Evolutionary conservation across 2,329 filamentous ascomycete genomes (phyloP), one percentile per base, ranked within the genome.

Genomic region (Fusarium acutatum): DNA sequence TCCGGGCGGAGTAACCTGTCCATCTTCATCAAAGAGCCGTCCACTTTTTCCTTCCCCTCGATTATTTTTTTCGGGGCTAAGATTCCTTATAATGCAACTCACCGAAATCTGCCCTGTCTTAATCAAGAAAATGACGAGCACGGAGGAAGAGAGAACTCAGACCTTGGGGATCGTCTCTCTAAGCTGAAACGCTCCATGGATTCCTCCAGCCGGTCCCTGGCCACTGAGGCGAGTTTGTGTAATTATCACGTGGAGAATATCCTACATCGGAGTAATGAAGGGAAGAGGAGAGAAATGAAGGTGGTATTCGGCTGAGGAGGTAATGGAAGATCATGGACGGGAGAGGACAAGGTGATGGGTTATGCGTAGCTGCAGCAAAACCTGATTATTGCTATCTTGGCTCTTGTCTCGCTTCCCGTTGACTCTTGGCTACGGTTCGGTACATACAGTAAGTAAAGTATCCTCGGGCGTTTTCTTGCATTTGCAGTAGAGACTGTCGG

Each of bases 1-100:
- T 49, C 54, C 30, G 35, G 52, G 65, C 67, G 67, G 67, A 70
- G 65, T 34, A 43, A 35, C 18, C 30, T 57, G 67, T 61, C 20
- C 52, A 69, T 69, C 67, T 34, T 69, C 59, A 69, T 69, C 65
- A 69, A 69, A 69, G 50, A 30, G 44, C 26, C 37, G 40, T 54
- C 52, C 60, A 58, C 46, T 65, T 70, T 65, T 56, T 17, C 11
- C 11, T 32, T 37, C 22, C 56, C 50, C 37, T 44, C 46, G 20
- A 38, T 52, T 22, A 24, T 50, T 38, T 24, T 47, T 69, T 64
- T 53, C 50, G 67, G 67, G 67, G 59, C 66, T 53, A 38, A 41
- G 47, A 40, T 67, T 32, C 54, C 30, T 34, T 14, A 60, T 37
- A 59, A 59, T 70, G 67, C 50, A 34, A 69, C 67, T 46, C 65